phyloP scores from a whole-genome alignment of 1,284 basidiomycete genomes.

The Ceratorhiza oryzae-sativae region DNA sequence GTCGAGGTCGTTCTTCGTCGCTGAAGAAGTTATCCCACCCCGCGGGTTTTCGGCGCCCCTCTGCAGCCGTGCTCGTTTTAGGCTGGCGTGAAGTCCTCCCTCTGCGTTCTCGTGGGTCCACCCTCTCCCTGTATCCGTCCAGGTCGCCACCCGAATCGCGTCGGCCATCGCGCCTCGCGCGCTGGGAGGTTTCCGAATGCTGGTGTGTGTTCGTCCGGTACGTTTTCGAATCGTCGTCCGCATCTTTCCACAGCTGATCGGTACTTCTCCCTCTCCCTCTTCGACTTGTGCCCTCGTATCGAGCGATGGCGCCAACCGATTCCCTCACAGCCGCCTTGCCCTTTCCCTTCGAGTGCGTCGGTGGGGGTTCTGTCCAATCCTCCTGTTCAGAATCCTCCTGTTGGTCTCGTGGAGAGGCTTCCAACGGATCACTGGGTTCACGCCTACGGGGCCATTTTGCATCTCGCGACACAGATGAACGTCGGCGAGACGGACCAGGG shows the following conservation, averaged over 20 bases:
- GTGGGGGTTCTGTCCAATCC: conserved; percentile 11
- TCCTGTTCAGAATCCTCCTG: conserved; percentile 14
- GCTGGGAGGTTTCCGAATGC: no score
- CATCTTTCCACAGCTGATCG: not conserved
- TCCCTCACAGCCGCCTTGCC: not conserved
- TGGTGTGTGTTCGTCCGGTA: not conserved
- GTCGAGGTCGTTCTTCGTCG: not conserved
- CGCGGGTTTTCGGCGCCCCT: not conserved
- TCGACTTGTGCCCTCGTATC: not conserved
- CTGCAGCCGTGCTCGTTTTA: not conserved
- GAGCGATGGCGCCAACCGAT: not conserved
- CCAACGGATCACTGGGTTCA: conserved; percentile 16
- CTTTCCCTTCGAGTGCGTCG: conserved; percentile 3
- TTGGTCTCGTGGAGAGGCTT: conserved; percentile 21
- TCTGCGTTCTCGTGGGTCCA: no score
- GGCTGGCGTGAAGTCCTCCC: no score
- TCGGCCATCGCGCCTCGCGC: no score
- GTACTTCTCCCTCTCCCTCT: not conserved
- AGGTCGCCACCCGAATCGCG: no score
- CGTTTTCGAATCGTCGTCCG: not conserved
- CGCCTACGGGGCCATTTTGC: not conserved
- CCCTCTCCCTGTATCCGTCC: not conserved
- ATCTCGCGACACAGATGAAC: not conserved
- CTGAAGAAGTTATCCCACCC: conserved; percentile 28
- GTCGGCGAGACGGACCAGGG: not conserved